Conservation (phyloP, 1,284 basidiomycete species). For the Pseudozyma tsukubaensis region DNA sequence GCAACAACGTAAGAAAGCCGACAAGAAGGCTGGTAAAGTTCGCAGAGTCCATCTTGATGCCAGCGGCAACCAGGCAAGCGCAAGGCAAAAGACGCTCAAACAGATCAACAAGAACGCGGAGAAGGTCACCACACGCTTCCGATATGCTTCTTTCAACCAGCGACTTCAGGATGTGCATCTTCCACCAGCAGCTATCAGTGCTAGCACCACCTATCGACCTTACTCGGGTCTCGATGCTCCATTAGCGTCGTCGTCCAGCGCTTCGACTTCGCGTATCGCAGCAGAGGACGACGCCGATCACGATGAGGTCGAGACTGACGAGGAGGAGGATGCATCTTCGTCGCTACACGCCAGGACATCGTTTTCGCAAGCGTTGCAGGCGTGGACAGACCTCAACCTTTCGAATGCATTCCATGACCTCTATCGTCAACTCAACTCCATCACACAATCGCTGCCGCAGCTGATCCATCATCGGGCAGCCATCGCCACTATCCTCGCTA, state of each 20-base stretch:
- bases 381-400: conserved; percentile 67
- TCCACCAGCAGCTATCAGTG: conserved; percentile 47
- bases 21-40: conserved; percentile 44
- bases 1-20: conserved; percentile 43
- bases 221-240: conserved; percentile 60
- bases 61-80: conserved; percentile 38
- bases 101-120: conserved; percentile 50
- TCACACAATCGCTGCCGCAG: conserved; percentile 59
- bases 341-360: conserved; percentile 53
- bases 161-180: conserved; percentile 64
- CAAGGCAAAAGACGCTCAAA: conserved; percentile 50
- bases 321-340: conserved; percentile 41
- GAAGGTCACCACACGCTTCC: conserved; percentile 50
- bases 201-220: conserved; percentile 46
- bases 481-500: conserved; percentile 43
- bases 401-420: conserved; percentile 62
- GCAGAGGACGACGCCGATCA: conserved; percentile 9
- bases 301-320: conserved; percentile 8
- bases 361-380: conserved; percentile 55
- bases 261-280: conserved; percentile 12
- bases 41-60: conserved; percentile 44
- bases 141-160: conserved; percentile 68
- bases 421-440: conserved; percentile 42
- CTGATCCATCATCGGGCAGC: conserved; percentile 62
- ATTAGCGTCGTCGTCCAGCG: conserved; percentile 24